phyloP scores from a whole-genome alignment of 331 rosid genomes.

The Malus hybrid region DNA sequence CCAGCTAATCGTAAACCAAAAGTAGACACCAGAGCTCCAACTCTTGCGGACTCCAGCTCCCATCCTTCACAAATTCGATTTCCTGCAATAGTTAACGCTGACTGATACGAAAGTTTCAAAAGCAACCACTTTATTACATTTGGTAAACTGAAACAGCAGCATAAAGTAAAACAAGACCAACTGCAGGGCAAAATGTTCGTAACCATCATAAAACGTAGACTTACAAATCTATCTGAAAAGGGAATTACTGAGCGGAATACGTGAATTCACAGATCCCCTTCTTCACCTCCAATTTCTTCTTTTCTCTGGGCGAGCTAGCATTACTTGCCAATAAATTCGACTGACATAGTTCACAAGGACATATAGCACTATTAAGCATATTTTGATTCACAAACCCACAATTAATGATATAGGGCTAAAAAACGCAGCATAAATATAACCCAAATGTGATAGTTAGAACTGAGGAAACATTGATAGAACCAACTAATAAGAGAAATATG shows the following conservation, averaged over 20 bases:
- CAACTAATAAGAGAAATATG: conserved; percentile 11
- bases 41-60: conserved; percentile 64
- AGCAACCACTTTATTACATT: background rate
- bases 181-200: background rate
- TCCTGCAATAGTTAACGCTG: conserved; percentile 50
- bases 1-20: conserved; percentile 57
- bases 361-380: conserved; percentile 14
- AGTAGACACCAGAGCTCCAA: conserved; percentile 70
- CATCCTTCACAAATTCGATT: conserved; percentile 73
- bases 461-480: background rate
- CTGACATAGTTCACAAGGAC: conserved; percentile 34
- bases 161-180: conserved; percentile 5
- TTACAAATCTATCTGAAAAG: conserved; percentile 60
- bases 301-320: conserved; percentile 45
- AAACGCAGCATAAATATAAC: background rate
- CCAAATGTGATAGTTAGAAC: background rate
- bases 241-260: conserved; percentile 59
- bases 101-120: background rate
- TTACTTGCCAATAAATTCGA: conserved; percentile 76
- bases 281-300: conserved; percentile 30
- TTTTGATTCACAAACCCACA: background rate
- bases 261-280: conserved; percentile 39
- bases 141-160: background rate
- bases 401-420: background rate
- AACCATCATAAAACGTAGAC: conserved; percentile 18